phyloP scores from a whole-genome alignment of 805 yeast genomes.

The Yarrowia keelungensis region DNA sequence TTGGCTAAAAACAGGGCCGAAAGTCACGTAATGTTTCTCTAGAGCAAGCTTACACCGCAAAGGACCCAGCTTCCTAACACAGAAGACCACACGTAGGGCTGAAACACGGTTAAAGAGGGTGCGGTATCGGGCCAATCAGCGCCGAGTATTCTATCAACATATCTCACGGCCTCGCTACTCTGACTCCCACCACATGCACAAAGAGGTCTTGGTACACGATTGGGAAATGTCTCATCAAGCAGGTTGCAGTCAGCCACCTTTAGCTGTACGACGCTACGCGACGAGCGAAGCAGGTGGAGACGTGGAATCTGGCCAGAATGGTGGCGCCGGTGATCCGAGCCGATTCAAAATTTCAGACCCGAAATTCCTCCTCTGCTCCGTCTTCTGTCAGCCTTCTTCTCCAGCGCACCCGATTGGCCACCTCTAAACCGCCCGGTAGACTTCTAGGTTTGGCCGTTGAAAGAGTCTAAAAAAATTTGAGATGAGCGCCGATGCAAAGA shows the following conservation, averaged over 20 bases:
- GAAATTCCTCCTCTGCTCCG: neutral
- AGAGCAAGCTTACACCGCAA: too few species aligned
- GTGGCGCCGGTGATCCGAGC: too few species aligned
- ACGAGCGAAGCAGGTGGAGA: too few species aligned
- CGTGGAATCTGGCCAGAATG: neutral
- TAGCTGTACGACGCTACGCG: too few species aligned
- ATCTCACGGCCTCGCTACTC: neutral
- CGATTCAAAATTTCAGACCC: neutral
- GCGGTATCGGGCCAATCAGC: slow-evolving; percentile 1
- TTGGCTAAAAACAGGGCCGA: too few species aligned
- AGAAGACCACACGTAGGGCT: neutral
- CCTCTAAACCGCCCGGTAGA: neutral
- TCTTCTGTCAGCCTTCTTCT: neutral
- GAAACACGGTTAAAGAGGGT: neutral
- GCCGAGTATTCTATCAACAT: neutral
- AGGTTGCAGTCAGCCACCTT: neutral
- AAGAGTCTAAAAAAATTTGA: slow-evolving; percentile 25
- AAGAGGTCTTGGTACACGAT: neutral
- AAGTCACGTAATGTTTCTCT: too few species aligned
- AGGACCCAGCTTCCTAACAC: slow-evolving; percentile 1
- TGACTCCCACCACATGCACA: neutral
- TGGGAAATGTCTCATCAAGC: slow-evolving; percentile 11
- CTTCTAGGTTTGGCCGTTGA: slow-evolving; percentile 26
- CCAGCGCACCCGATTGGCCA: neutral
- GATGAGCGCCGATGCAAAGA: slow-evolving; percentile 37